Evolutionary conservation across 768 basidiomycete genomes (phyloP).

Genomic region (Boletus insuetus): DNA sequence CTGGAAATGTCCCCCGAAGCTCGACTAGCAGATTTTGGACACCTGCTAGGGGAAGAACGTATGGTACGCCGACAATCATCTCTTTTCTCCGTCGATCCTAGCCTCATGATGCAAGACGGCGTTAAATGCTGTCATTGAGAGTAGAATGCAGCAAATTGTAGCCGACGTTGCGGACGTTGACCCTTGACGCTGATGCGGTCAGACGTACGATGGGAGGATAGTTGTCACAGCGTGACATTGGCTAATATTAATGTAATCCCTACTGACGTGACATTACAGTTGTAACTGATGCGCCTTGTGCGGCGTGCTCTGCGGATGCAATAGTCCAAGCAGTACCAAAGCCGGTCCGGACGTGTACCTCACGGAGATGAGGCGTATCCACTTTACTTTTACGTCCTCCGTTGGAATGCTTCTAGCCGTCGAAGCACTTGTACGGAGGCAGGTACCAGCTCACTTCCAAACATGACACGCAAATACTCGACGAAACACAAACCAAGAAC

Average conservation of each 20-base stretch:
- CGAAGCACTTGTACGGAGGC: conserved; percentile 9
- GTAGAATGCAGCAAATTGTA: conserved; percentile 31
- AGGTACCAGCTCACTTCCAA: conserved; percentile 6
- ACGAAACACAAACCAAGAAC: conserved; percentile 18
- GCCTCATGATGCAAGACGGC: conserved; percentile 27
- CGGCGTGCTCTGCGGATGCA: conserved; percentile 16
- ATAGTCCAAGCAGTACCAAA: conserved; percentile 22
- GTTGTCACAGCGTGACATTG: conserved; percentile 6
- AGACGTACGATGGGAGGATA: conserved; percentile 3
- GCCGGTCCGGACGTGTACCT: conserved; percentile 8
- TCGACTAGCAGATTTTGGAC: conserved; percentile 44
- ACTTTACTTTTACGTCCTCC: conserved; percentile 7
- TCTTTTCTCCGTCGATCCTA: conserved; percentile 5
- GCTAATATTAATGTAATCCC: conserved; percentile 28
- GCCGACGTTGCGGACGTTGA: conserved; percentile 6
- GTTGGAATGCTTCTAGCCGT: background rate
- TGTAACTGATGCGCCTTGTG: conserved; percentile 19
- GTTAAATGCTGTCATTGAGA: conserved; percentile 38
- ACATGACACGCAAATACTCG: conserved; percentile 23
- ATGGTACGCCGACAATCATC: conserved; percentile 43
- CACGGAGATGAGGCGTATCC: conserved; percentile 7
- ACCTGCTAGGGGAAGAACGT: conserved; percentile 46
- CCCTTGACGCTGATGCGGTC: conserved; percentile 13
- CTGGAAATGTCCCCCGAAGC: conserved; percentile 48
- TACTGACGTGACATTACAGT: conserved; percentile 30